phyloP scores from a whole-genome alignment of 139 green algal species.

The Coelastrella sp. region DNA sequence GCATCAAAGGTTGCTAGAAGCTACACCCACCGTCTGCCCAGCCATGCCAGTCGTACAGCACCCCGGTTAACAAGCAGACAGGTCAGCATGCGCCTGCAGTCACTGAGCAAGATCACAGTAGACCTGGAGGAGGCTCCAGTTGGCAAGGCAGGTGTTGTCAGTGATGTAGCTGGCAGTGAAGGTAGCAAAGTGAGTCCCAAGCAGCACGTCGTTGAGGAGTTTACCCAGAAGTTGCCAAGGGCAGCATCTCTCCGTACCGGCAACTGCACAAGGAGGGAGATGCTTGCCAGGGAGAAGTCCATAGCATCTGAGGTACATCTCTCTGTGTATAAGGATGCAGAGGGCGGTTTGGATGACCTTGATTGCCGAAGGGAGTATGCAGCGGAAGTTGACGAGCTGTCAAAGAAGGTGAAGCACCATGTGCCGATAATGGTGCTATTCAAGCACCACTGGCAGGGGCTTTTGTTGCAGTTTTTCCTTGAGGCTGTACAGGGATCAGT shows the following conservation, averaged over 20 bases:
- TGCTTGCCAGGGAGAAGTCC: no score
- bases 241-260: no score
- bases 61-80: background rate
- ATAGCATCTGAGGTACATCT: background rate
- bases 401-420: constrained; percentile 10
- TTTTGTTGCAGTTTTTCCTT: constrained; percentile 38
- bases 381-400: background rate
- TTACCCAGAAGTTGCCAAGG: background rate
- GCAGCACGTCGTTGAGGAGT: background rate
- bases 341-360: background rate
- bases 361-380: background rate
- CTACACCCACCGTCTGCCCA: background rate
- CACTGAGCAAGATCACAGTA: background rate
- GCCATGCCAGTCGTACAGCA: background rate
- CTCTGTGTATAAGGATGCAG: background rate
- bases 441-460: constrained; percentile 1
- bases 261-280: no score
- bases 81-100: background rate
- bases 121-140: background rate
- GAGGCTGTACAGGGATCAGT: background rate
- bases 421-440: constrained; percentile 33
- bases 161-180: background rate
- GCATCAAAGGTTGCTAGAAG: constrained; percentile 1
- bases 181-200: background rate
- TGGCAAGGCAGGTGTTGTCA: background rate